Conservation (phyloP, 2,329 filamentous ascomycete genomes). For the Phaeophleospora eucalypticola region DNA sequence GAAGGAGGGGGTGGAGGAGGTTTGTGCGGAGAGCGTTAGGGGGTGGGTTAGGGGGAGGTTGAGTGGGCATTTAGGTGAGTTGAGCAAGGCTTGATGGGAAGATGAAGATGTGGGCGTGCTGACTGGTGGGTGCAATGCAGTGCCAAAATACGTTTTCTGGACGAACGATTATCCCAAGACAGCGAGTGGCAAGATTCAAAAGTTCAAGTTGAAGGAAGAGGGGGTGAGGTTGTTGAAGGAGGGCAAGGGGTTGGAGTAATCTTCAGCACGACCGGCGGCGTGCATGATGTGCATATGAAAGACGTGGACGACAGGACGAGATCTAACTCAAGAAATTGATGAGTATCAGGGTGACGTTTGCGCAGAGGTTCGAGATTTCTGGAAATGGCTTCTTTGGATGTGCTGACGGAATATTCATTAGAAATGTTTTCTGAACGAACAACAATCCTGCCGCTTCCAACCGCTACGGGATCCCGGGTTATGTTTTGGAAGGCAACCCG, state of each 20-base stretch:
- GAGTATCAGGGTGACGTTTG: too few species aligned
- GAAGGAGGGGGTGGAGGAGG: conserved; percentile 41
- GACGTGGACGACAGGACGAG: too few species aligned
- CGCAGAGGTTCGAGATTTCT: too few species aligned
- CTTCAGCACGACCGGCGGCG: too few species aligned
- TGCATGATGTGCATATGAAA: too few species aligned
- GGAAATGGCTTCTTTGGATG: too few species aligned
- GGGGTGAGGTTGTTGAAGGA: conserved; percentile 51
- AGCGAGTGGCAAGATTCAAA: conserved; percentile 93
- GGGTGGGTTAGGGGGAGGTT: conserved; percentile 68
- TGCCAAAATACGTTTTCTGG: conserved; percentile 89
- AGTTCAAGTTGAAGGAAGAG: conserved; percentile 74
- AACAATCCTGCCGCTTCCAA: too few species aligned
- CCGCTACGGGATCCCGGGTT: too few species aligned
- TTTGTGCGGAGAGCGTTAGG: conserved; percentile 54
- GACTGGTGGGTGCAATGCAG: conserved; percentile 39
- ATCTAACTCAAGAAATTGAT: too few species aligned
- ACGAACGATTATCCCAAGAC: conserved; percentile 85
- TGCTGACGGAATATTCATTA: too few species aligned
- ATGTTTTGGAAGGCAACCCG: too few species aligned
- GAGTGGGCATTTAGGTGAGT: conserved; percentile 64
- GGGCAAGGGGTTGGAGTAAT: conserved; percentile 29
- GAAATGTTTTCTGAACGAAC: too few species aligned
- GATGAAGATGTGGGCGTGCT: conserved; percentile 2
- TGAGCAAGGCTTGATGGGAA: neutral